These are phyloP conservation scores for Candida quercuum DNA, from an alignment of 805 yeast genomes.

Conservation along the genomic window DNA sequence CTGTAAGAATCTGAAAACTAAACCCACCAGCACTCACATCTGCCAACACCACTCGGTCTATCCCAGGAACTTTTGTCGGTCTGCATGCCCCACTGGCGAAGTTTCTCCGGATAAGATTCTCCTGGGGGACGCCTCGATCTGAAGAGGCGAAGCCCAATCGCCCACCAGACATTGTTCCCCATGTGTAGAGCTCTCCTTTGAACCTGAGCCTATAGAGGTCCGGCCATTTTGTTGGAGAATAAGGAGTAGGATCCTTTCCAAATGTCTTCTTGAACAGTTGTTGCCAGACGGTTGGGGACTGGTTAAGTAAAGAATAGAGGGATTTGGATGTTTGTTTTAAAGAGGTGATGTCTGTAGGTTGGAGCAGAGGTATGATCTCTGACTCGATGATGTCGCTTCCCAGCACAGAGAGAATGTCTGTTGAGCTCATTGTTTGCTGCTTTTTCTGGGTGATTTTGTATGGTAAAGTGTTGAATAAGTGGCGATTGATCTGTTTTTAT, in stretches of 20 bases:
- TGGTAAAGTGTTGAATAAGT: no score
- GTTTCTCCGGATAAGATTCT: slow-evolving; percentile 16
- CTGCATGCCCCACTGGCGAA: slow-evolving; percentile 27
- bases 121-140: slow-evolving; percentile 20
- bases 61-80: slow-evolving; percentile 33
- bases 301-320: slow-evolving; percentile 30
- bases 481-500: no score
- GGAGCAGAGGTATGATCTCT: slow-evolving; percentile 25
- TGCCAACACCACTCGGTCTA: slow-evolving; percentile 32
- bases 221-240: slow-evolving; percentile 42
- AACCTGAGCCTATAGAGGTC: slow-evolving; percentile 37
- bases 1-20: slow-evolving; percentile 52
- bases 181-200: slow-evolving; percentile 38
- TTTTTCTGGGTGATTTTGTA: no score
- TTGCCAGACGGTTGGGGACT: slow-evolving; percentile 39
- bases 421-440: no score
- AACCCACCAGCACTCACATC: slow-evolving; percentile 63
- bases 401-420: no score
- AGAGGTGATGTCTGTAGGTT: slow-evolving; percentile 31
- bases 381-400: slow-evolving; percentile 31
- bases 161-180: slow-evolving; percentile 43
- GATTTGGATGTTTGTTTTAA: slow-evolving; percentile 34
- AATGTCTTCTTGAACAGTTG: slow-evolving; percentile 39
- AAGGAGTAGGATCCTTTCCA: slow-evolving; percentile 38
- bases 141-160: slow-evolving; percentile 39